Evolutionary conservation across 1,284 basidiomycete species (phyloP).

Genomic region (Trametes versicolor): DNA sequence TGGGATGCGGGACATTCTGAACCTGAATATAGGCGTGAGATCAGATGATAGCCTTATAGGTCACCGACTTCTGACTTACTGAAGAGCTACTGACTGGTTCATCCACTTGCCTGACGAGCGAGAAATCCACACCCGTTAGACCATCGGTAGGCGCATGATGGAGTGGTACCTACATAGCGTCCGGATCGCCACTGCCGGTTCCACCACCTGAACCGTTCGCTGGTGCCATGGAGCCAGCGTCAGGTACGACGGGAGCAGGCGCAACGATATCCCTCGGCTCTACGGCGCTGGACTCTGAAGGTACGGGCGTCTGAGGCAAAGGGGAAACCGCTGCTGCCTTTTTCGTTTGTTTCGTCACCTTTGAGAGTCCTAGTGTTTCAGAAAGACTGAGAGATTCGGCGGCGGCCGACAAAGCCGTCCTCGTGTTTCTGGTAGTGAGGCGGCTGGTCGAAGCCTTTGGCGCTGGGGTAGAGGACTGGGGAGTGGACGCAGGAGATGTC

Average conservation of each 20-base stretch:
- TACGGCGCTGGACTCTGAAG: too few relatives aligned
- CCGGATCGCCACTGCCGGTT: neutral
- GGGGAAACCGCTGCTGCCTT: neutral
- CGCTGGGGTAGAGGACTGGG: neutral
- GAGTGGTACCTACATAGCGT: neutral
- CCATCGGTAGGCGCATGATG: neutral
- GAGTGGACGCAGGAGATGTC: neutral
- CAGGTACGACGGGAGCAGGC: neutral
- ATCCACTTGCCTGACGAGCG: slow-evolving; percentile 9
- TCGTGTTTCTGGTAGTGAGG: neutral
- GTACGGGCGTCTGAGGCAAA: neutral
- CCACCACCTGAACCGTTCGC: neutral
- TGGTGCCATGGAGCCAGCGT: neutral
- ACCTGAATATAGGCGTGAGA: neutral
- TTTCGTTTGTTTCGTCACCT: neutral
- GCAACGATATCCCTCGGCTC: too few relatives aligned
- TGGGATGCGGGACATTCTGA: neutral
- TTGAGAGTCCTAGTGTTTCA: neutral
- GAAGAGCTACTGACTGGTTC: neutral
- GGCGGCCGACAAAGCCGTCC: neutral
- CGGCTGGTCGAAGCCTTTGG: neutral
- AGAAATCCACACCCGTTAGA: neutral
- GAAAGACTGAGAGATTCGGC: neutral
- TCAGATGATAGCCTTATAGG: neutral
- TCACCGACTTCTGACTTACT: neutral